Conservation (phyloP, 495 filamentous ascomycete genomes). For the Aspergillus indologenus region DNA sequence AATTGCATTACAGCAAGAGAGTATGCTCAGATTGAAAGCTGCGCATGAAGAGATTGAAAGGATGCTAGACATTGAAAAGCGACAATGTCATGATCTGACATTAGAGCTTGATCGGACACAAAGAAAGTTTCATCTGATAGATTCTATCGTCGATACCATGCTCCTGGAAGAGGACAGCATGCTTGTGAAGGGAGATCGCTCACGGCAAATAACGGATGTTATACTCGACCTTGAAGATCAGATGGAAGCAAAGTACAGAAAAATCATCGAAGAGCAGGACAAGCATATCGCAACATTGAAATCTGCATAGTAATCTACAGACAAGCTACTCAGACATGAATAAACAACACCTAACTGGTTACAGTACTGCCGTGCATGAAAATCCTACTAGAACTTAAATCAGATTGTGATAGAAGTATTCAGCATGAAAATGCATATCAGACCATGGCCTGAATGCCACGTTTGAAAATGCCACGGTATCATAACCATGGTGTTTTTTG, state of each 20-base stretch:
- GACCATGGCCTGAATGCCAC: no score
- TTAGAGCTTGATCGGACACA: conserved; percentile 6
- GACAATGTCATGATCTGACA: conserved; percentile 2
- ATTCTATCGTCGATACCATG: conserved; percentile 11
- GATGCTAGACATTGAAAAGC: neutral
- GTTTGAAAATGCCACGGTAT: no score
- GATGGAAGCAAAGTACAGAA: conserved; percentile 7
- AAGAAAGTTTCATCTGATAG: conserved; percentile 10
- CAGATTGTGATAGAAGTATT: no score
- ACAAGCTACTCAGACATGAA: no score
- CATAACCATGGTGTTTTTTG: no score
- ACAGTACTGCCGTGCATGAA: no score
- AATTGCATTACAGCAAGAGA: no score
- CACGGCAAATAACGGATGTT: conserved; percentile 8
- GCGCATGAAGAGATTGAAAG: neutral
- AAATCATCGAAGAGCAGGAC: conserved; percentile 4
- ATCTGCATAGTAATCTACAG: neutral
- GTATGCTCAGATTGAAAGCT: no score
- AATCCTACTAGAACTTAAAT: no score
- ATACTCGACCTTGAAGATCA: conserved; percentile 8
- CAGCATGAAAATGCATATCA: no score
- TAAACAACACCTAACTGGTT: no score
- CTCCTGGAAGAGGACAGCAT: conserved; percentile 10
- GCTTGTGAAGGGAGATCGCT: conserved; percentile 6
- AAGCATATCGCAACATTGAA: conserved; percentile 1